These are phyloP conservation scores for Parastagonospora nodorum DNA, from an alignment of 2,329 filamentous ascomycete species.

Conservation along the genomic window DNA sequence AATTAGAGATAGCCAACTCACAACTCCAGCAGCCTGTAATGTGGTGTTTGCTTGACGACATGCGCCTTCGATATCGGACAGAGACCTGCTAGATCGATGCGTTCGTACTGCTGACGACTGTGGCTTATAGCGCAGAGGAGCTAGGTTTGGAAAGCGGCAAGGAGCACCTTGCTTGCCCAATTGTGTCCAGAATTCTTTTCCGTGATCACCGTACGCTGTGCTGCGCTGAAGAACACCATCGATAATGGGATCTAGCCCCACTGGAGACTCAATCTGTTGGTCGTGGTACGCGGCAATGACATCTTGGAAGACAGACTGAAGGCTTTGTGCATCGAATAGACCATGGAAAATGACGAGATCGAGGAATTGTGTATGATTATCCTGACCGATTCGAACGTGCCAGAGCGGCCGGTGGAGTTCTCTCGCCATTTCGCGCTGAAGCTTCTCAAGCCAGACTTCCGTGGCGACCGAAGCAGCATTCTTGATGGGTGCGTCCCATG, in stretches of 20 bases:
- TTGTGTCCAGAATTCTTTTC: constrained; percentile 66
- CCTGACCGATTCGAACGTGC: constrained; percentile 59
- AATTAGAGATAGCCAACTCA: constrained; percentile 77
- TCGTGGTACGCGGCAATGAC: constrained; percentile 54
- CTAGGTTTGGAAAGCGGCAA: constrained; percentile 77
- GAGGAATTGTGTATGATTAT: constrained; percentile 32
- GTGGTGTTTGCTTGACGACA: constrained; percentile 69
- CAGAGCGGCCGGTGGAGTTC: constrained; percentile 65
- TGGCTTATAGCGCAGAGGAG: constrained; percentile 59
- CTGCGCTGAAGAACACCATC: constrained; percentile 51
- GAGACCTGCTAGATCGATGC: constrained; percentile 47
- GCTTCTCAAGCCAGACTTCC: constrained; percentile 29
- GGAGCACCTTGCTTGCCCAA: constrained; percentile 60
- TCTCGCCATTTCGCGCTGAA: constrained; percentile 42
- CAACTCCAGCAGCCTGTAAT: constrained; percentile 75
- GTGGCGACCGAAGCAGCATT: background rate
- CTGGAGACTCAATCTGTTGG: constrained; percentile 18
- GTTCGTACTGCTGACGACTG: constrained; percentile 44
- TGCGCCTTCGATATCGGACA: constrained; percentile 57
- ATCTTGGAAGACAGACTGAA: constrained; percentile 67
- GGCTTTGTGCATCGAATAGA: constrained; percentile 80
- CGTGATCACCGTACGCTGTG: constrained; percentile 30
- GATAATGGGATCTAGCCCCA: constrained; percentile 52
- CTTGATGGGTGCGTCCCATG: constrained; percentile 28
- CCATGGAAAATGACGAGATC: constrained; percentile 74